These are phyloP conservation scores for Aureobasidium zeae DNA, from an alignment of 2,329 filamentous ascomycete species.

Conservation along the genomic window DNA sequence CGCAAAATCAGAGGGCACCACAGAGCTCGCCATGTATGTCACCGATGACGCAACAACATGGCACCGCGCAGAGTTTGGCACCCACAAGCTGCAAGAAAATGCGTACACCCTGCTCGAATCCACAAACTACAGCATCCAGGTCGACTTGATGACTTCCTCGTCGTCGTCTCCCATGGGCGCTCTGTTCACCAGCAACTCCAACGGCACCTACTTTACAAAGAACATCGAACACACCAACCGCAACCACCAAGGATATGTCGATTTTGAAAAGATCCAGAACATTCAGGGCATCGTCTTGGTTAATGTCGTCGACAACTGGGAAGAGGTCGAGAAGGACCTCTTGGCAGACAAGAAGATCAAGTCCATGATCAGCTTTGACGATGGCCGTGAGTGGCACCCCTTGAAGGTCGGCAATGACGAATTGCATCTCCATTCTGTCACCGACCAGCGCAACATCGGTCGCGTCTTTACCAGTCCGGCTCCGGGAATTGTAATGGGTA, in stretches of 20 bases:
- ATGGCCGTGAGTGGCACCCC: conserved; percentile 74
- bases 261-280: conserved; percentile 87
- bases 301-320: conserved; percentile 79
- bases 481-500: conserved; percentile 85
- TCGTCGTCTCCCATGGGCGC: conserved; percentile 67
- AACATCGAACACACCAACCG: conserved; percentile 92
- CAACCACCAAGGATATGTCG: conserved; percentile 64
- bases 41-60: conserved; percentile 74
- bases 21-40: conserved; percentile 87
- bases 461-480: conserved; percentile 89
- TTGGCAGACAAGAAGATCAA: conserved; percentile 55
- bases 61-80: conserved; percentile 84
- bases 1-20: conserved; percentile 65
- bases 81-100: conserved; percentile 73
- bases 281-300: conserved; percentile 90
- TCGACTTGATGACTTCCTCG: conserved; percentile 72
- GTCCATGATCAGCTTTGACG: conserved; percentile 87
- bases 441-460: conserved; percentile 70
- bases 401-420: conserved; percentile 52
- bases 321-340: conserved; percentile 53
- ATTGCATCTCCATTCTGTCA: conserved; percentile 88
- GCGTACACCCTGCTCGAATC: conserved; percentile 92
- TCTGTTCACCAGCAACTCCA: conserved; percentile 92
- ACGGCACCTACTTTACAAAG: conserved; percentile 89
- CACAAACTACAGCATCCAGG: conserved; percentile 94